Evolutionary conservation across 208 protist species (phyloP).

Genomic region (Trypanosoma rangeli): DNA sequence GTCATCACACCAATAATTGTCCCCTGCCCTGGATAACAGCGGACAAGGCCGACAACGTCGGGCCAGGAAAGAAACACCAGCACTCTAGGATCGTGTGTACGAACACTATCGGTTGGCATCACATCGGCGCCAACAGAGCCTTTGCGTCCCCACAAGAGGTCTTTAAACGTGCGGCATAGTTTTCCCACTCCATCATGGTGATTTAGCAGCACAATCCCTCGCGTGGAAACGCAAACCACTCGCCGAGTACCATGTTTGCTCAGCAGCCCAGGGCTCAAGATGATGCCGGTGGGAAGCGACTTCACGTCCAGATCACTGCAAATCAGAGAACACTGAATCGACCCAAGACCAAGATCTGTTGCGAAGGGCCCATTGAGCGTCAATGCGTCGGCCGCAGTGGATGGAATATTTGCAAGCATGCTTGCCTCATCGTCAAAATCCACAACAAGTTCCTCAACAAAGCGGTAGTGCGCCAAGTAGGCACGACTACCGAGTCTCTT

Average conservation of each 20-base stretch:
- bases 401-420: slow-evolving; percentile 17
- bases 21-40: slow-evolving; percentile 35
- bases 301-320: slow-evolving; percentile 43
- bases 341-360: slow-evolving; percentile 25
- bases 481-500: slow-evolving; percentile 8
- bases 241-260: slow-evolving; percentile 17
- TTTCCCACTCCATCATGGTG: slow-evolving; percentile 26
- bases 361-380: slow-evolving; percentile 25
- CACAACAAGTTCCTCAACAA: slow-evolving; percentile 59
- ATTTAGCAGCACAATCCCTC: slow-evolving; percentile 40
- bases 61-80: slow-evolving; percentile 38
- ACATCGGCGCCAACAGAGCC: neutral
- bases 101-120: slow-evolving; percentile 1
- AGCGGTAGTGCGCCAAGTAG: slow-evolving; percentile 50
- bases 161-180: slow-evolving; percentile 20
- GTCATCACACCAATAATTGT: slow-evolving; percentile 47
- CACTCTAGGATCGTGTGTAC: slow-evolving; percentile 21
- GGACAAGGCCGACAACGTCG: slow-evolving; percentile 43
- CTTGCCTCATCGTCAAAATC: slow-evolving; percentile 56
- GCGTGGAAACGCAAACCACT: slow-evolving; percentile 36
- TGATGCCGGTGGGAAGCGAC: neutral
- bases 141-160: slow-evolving; percentile 11
- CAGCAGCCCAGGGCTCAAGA: slow-evolving; percentile 17
- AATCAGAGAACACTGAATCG: slow-evolving; percentile 33
- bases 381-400: slow-evolving; percentile 26